A percentile compares a stretch with the other conserved stretches of the same genome.
Conservation (phyloP, 371 early-diverging fungal species). For the Dichotomocladium elegans region DNA sequence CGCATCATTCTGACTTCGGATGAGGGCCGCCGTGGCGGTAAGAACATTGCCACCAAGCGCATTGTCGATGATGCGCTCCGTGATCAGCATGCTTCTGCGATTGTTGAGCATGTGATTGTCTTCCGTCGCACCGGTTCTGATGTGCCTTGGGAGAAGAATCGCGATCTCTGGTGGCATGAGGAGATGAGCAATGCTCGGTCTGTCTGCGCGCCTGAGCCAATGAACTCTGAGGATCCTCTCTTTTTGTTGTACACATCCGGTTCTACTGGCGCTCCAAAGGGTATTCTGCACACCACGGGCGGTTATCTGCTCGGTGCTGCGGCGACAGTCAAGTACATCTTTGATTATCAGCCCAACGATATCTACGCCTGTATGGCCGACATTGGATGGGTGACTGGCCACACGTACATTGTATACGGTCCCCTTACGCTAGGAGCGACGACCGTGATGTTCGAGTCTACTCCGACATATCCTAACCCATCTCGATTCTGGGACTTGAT, state of each 20-base stretch:
- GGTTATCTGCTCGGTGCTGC: constrained; percentile 94
- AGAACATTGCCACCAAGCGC: constrained; percentile 84
- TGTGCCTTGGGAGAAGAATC: constrained; percentile 67
- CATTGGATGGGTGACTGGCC: constrained; percentile 84
- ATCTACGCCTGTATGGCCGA: constrained; percentile 80
- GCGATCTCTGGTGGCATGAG: constrained; percentile 91
- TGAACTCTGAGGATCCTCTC: constrained; percentile 93
- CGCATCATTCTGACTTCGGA: constrained; percentile 82
- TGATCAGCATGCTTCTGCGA: constrained; percentile 45
- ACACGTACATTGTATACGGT: constrained; percentile 93
- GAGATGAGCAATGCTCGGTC: constrained; percentile 69
- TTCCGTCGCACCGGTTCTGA: constrained; percentile 77
- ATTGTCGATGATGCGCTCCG: constrained; percentile 88
- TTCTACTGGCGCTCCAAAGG: constrained; percentile 96
- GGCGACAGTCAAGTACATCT: constrained; percentile 87
- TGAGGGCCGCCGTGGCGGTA: constrained; percentile 87
- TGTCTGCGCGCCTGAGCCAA: constrained; percentile 77
- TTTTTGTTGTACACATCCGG: constrained; percentile 98
- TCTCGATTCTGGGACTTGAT: constrained; percentile 82
- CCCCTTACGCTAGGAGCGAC: constrained; percentile 89
- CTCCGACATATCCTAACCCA: constrained; percentile 82
- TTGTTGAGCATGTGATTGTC: constrained; percentile 82
- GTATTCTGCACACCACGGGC: constrained; percentile 89
- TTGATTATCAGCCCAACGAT: constrained; percentile 84
- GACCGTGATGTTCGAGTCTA: constrained; percentile 91